Evolutionary conservation across 148 eudicot genomes (phyloP).

Genomic region (Rhododendron ferrugineum): DNA sequence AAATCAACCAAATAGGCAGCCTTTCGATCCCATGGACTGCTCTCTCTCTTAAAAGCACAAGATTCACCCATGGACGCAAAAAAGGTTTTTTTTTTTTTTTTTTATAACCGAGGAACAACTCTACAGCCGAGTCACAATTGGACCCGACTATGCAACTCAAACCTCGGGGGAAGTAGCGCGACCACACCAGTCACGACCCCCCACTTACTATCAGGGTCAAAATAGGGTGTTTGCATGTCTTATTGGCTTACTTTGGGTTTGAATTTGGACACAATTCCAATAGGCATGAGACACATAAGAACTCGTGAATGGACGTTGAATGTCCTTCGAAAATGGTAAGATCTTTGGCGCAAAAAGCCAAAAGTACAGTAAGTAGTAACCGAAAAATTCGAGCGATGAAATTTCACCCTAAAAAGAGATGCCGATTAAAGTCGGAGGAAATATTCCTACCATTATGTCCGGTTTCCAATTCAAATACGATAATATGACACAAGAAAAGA

Average conservation of each 20-base stretch:
- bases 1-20: too few species aligned
- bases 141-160: too few species aligned
- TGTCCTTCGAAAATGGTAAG: background rate
- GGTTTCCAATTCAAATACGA: background rate
- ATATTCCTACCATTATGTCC: background rate
- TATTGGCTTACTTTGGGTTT: background rate
- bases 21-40: too few species aligned
- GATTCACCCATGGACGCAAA: background rate
- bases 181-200: too few species aligned
- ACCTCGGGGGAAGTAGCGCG: too few species aligned
- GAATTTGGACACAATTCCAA: background rate
- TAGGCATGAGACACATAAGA: background rate
- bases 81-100: too few species aligned
- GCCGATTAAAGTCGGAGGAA: background rate
- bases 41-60: background rate
- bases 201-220: too few species aligned
- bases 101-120: too few species aligned
- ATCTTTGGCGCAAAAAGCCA: background rate
- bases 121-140: too few species aligned
- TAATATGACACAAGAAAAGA: background rate
- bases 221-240: too few species aligned
- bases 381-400: background rate
- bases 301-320: background rate
- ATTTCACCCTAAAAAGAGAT: background rate
- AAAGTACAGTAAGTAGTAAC: background rate